Evolutionary conservation across 306 rosid species (phyloP).

Genomic region (Alnus glutinosa): DNA sequence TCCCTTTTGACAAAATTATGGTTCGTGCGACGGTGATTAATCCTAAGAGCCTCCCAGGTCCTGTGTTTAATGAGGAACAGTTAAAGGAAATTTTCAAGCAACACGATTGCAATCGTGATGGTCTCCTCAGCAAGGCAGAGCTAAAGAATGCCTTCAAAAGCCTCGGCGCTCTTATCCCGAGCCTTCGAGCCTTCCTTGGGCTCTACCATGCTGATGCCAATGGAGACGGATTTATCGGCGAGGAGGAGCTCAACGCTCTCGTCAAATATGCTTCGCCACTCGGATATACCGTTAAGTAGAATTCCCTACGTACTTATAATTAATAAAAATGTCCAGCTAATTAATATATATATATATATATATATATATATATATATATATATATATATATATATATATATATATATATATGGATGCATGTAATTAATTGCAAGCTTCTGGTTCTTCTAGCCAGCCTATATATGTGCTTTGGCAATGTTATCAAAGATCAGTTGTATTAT

Average conservation of each 20-base stretch:
- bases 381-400: no score
- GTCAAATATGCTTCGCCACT: constrained; percentile 18
- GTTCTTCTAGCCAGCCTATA: no score
- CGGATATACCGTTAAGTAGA: neutral
- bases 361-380: no score
- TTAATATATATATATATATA: no score
- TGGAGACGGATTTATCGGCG: constrained; percentile 12
- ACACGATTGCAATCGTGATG: constrained; percentile 3
- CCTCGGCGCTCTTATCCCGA: neutral
- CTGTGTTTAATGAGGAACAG: neutral
- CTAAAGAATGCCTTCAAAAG: constrained; percentile 7
- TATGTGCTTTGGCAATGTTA: no score
- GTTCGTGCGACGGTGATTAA: neutral
- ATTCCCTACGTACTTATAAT: neutral
- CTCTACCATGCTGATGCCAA: neutral
- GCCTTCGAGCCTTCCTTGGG: constrained; percentile 3
- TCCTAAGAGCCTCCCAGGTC: neutral
- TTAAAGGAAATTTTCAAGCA: neutral
- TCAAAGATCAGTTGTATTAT: no score
- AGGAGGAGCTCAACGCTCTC: constrained; percentile 20
- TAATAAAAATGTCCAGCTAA: no score
- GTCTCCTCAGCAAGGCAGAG: constrained; percentile 22
- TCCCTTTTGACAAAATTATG: neutral
- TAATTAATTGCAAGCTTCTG: no score
- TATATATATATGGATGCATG: no score